Evolutionary conservation across 225 moss, liverwort and hornwort genomes (phyloP).

Genomic region (Marchantia polymorpha): DNA sequence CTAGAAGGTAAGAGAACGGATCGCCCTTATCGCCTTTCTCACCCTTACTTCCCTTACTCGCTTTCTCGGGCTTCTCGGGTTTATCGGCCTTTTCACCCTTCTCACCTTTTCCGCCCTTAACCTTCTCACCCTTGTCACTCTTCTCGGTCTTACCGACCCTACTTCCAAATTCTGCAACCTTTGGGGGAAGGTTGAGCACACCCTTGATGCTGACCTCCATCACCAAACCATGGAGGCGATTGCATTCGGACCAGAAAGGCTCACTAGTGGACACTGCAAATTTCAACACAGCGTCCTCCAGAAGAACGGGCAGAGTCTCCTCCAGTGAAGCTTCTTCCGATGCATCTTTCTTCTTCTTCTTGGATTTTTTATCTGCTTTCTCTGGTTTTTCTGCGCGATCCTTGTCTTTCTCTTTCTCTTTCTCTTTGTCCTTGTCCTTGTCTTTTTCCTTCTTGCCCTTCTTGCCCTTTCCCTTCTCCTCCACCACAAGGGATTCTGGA

Average conservation of each 20-base stretch:
- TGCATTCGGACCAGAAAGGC: slow-evolving; percentile 54
- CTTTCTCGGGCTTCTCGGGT: slow-evolving; percentile 2
- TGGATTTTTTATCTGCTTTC: slow-evolving; percentile 30
- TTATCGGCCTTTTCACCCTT: not conserved
- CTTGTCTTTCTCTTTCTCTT: slow-evolving; percentile 13
- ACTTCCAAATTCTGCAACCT: slow-evolving; percentile 54
- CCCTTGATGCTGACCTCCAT: slow-evolving; percentile 45
- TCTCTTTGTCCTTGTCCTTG: slow-evolving; percentile 14
- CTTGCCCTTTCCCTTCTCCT: slow-evolving; percentile 33
- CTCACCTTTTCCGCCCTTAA: not conserved
- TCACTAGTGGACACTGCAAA: slow-evolving; percentile 45
- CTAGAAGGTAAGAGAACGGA: slow-evolving; percentile 58
- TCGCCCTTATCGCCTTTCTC: slow-evolving; percentile 29
- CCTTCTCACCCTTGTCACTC: slow-evolving; percentile 9
- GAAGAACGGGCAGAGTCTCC: slow-evolving; percentile 47
- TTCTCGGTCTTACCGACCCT: slow-evolving; percentile 1
- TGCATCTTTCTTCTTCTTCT: slow-evolving; percentile 28
- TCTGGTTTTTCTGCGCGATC: slow-evolving; percentile 13
- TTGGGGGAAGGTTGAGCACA: slow-evolving; percentile 49
- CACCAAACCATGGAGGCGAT: slow-evolving; percentile 52
- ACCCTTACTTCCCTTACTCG: slow-evolving; percentile 3
- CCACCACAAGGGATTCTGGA: slow-evolving; percentile 16
- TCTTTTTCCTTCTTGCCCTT: slow-evolving; percentile 28
- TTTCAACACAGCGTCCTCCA: slow-evolving; percentile 49
- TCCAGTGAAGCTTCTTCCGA: not conserved